Percentiles rank a stretch among this genome's conserved stretches.
phyloP scores from a whole-genome alignment of 148 eudicot genomes.

The Mesembryanthemum crystallinum region DNA sequence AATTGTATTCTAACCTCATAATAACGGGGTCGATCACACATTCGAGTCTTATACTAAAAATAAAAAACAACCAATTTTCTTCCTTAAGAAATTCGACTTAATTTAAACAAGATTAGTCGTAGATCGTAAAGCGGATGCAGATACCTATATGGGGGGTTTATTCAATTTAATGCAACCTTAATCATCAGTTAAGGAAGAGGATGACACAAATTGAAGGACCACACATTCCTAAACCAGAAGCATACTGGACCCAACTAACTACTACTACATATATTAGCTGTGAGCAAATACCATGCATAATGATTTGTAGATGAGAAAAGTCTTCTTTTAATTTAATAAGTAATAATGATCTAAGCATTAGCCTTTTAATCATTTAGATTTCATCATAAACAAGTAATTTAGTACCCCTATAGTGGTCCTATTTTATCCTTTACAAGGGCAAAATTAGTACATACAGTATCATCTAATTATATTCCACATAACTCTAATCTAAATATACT shows the following conservation, averaged over 20 bases:
- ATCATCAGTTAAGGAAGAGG: not conserved
- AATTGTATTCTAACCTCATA: too few species aligned
- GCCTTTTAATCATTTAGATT: not conserved
- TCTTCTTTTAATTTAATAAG: not conserved
- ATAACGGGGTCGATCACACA: too few species aligned
- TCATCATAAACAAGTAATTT: not conserved
- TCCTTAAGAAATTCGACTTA: too few species aligned
- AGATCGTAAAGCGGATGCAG: too few species aligned
- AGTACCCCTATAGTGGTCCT: conserved; percentile 11
- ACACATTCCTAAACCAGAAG: not conserved
- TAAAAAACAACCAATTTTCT: too few species aligned
- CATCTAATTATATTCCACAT: not conserved
- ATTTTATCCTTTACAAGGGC: not conserved
- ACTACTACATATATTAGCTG: not conserved
- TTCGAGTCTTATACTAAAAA: too few species aligned
- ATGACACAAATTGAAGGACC: not conserved
- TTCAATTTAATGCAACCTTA: too few species aligned
- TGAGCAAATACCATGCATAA: not conserved
- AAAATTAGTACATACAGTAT: too few species aligned
- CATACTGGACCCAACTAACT: not conserved
- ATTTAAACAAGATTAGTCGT: too few species aligned
- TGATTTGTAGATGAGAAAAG: not conserved
- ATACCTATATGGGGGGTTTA: too few species aligned
- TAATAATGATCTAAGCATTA: conserved; percentile 2
- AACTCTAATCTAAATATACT: not conserved